phyloP scores from a whole-genome alignment of 768 basidiomycete species.

The Lepiota venenata region DNA sequence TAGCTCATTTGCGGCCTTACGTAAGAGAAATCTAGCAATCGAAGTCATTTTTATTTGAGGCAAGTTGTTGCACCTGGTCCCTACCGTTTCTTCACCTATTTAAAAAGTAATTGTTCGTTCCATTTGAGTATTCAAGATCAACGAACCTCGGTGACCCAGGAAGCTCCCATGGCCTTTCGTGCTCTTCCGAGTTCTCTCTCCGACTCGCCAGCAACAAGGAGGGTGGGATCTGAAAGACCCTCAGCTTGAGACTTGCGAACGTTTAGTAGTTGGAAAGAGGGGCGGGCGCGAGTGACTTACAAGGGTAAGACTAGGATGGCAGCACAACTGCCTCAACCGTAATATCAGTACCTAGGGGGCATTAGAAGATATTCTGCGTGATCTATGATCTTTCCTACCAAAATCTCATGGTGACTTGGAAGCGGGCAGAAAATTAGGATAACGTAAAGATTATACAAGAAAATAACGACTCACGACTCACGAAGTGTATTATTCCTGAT shows the following conservation, averaged over 20 bases:
- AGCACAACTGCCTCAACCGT: constrained; percentile 70
- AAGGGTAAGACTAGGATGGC: constrained; percentile 69
- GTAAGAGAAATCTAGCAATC: constrained; percentile 39
- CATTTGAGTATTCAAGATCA: not conserved
- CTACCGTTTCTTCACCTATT: constrained; percentile 12
- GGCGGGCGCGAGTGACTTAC: constrained; percentile 30
- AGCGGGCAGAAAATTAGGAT: not conserved
- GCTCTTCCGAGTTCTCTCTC: constrained; percentile 62
- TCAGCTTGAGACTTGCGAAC: constrained; percentile 21
- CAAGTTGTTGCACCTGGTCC: not conserved
- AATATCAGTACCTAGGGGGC: constrained; percentile 60
- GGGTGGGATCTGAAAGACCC: constrained; percentile 47
- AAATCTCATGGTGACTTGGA: constrained; percentile 42
- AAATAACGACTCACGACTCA: constrained; percentile 54
- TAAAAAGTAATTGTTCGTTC: not conserved
- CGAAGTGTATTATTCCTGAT: constrained; percentile 61
- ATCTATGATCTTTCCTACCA: constrained; percentile 27
- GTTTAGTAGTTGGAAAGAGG: not conserved
- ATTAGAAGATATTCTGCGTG: not conserved
- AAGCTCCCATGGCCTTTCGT: constrained; percentile 38
- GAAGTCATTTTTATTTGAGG: not conserved
- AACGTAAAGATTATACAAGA: not conserved
- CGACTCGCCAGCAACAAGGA: constrained; percentile 40
- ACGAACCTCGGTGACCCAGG: constrained; percentile 39
- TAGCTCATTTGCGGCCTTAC: constrained; percentile 40